Conservation (phyloP, 352 stramenopile species). For the Pythium plurisporium region DNA sequence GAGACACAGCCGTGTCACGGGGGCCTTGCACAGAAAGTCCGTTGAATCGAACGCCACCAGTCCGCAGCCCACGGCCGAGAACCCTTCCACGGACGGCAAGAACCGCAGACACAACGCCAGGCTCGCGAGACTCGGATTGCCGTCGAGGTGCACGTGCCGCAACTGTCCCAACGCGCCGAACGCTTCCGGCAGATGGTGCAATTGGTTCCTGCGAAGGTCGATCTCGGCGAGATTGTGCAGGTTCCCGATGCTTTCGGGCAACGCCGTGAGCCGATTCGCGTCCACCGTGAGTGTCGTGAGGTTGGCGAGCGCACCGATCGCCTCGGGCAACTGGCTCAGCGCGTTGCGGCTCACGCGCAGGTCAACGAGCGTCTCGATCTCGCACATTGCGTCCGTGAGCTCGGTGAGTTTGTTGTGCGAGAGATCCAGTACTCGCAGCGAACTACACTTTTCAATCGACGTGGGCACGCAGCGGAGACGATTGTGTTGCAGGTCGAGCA, state of each 20-base stretch:
- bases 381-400: constrained; percentile 40
- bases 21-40: constrained; percentile 42
- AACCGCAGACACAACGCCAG: constrained; percentile 35
- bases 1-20: constrained; percentile 33
- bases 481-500: constrained; percentile 58
- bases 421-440: constrained; percentile 45
- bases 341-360: constrained; percentile 44
- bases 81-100: constrained; percentile 24
- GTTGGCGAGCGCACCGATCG: constrained; percentile 30
- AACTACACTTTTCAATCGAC: constrained; percentile 44
- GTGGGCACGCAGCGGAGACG: constrained; percentile 32
- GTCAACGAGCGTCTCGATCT: constrained; percentile 31
- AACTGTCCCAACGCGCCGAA: constrained; percentile 24
- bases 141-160: constrained; percentile 29
- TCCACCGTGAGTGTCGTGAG: constrained; percentile 37
- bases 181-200: constrained; percentile 38
- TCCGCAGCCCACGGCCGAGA: constrained; percentile 37
- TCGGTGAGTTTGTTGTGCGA: constrained; percentile 39
- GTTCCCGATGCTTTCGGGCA: constrained; percentile 39
- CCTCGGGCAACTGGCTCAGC: constrained; percentile 34
- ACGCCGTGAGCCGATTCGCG: constrained; percentile 35
- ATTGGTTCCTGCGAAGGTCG: constrained; percentile 34
- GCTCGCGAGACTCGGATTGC: constrained; percentile 34
- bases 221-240: constrained; percentile 40
- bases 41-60: constrained; percentile 37